These are phyloP conservation scores for Leccinum pseudoinsigne DNA, from an alignment of 1,284 basidiomycete species.

Conservation along the genomic window DNA sequence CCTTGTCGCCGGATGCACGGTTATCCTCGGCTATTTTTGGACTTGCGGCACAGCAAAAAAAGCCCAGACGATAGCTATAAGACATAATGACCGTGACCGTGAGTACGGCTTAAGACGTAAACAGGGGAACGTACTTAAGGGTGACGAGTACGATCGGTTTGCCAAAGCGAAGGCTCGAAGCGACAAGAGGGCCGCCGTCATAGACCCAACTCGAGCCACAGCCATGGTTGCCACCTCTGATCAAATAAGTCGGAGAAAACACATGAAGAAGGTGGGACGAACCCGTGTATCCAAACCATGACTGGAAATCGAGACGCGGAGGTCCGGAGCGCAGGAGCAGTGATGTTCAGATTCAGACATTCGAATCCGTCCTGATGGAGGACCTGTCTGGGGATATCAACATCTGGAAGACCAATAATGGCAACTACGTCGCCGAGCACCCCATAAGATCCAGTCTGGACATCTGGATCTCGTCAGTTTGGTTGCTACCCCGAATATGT, in stretches of 20 bases:
- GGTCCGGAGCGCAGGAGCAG: conserved; percentile 58
- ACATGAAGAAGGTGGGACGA: conserved; percentile 23
- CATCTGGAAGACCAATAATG: conserved; percentile 60
- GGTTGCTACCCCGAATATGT: conserved; percentile 34
- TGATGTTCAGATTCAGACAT: conserved; percentile 76
- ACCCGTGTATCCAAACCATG: conserved; percentile 83
- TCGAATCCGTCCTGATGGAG: conserved; percentile 70
- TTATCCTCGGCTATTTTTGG: conserved; percentile 66
- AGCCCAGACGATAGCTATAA: conserved; percentile 67
- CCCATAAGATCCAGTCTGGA: conserved; percentile 27
- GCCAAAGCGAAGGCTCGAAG: conserved; percentile 56
- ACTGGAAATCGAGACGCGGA: conserved; percentile 59
- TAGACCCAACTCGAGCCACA: conserved; percentile 75
- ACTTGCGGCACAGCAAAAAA: conserved; percentile 71
- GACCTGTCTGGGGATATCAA: conserved; percentile 52
- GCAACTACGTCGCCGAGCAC: conserved; percentile 41
- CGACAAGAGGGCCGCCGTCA: conserved; percentile 68
- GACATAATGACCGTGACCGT: conserved; percentile 11
- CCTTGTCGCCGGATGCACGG: conserved; percentile 57
- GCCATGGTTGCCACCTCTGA: conserved; percentile 67
- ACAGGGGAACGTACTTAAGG: conserved; percentile 59
- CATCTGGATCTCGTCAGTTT: conserved; percentile 29
- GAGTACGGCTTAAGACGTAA: conserved; percentile 20
- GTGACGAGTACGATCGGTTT: conserved; percentile 71
- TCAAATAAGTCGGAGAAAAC: conserved; percentile 16